phyloP scores from a whole-genome alignment of 495 filamentous ascomycete species.

The Viridothelium virens region DNA sequence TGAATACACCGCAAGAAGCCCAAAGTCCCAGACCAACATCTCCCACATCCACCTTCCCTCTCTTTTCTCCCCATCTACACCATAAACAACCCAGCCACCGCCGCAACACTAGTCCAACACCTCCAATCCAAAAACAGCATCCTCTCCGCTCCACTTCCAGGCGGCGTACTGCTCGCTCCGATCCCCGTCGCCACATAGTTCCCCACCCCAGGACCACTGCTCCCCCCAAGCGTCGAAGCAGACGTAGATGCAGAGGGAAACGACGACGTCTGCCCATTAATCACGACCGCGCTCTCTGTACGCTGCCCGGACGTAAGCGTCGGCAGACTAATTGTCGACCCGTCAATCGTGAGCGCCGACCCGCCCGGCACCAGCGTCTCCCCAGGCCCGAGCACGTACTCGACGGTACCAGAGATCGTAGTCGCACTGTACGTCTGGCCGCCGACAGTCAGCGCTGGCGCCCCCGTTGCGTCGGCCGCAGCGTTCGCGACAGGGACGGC shows the following conservation, averaged over 20 bases:
- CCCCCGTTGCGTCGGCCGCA: conserved; percentile 17
- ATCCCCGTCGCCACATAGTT: conserved; percentile 8
- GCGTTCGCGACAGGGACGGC: not conserved
- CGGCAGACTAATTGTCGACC: not conserved
- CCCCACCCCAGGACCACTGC: not conserved
- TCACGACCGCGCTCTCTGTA: conserved; percentile 20
- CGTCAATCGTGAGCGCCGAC: not conserved
- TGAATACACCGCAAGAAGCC: not conserved
- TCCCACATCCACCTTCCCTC: not conserved
- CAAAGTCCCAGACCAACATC: not conserved
- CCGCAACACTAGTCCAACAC: not conserved
- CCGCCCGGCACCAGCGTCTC: conserved; percentile 31
- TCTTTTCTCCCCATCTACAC: not conserved
- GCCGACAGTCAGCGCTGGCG: conserved; percentile 32
- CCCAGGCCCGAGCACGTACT: conserved; percentile 28
- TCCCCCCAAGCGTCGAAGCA: not conserved
- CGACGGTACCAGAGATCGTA: conserved; percentile 22
- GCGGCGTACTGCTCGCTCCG: not conserved
- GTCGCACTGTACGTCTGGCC: conserved; percentile 29
- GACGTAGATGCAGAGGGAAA: not conserved
- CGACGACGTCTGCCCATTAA: conserved; percentile 27
- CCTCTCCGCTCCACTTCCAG: not conserved
- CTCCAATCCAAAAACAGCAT: conserved; percentile 6
- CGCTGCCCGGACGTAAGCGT: not conserved
- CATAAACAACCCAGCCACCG: not conserved